These are phyloP conservation scores for Aureobasidium melanogenum DNA, from an alignment of 2,329 filamentous ascomycete genomes.

Conservation along the genomic window DNA sequence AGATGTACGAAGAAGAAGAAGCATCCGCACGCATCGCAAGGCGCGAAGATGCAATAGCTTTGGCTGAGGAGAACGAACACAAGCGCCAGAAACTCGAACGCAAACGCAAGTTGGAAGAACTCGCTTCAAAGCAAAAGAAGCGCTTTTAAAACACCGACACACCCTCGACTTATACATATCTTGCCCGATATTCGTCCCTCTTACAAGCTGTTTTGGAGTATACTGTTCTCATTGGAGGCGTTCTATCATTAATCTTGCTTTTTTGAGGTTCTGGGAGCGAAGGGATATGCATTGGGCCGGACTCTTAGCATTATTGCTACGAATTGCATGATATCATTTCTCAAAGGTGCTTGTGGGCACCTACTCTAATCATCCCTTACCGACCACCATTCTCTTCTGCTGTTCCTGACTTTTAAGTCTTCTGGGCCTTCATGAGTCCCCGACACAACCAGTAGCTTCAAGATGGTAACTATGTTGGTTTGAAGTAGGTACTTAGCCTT, in stretches of 20 bases:
- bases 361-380: neutral
- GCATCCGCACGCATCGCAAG: conserved; percentile 53
- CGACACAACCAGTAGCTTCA: neutral
- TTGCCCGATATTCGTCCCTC: neutral
- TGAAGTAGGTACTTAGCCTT: neutral
- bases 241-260: neutral
- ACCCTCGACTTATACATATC: neutral
- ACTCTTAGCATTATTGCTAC: conserved; percentile 9
- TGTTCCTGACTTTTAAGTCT: neutral
- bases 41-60: conserved; percentile 57
- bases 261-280: neutral
- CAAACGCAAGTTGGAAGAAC: conserved; percentile 30
- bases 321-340: conserved; percentile 12
- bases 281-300: conserved; percentile 5
- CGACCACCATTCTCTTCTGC: neutral
- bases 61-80: conserved; percentile 52
- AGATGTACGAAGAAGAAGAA: conserved; percentile 64
- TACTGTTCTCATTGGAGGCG: neutral
- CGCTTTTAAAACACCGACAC: neutral
- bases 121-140: conserved; percentile 26
- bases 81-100: conserved; percentile 55
- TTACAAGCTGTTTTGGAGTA: conserved; percentile 2
- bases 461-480: neutral
- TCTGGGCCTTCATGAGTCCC: neutral
- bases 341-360: neutral